Conservation (phyloP, 495 filamentous ascomycete species). For the Aspergillus sclerotioniger region DNA sequence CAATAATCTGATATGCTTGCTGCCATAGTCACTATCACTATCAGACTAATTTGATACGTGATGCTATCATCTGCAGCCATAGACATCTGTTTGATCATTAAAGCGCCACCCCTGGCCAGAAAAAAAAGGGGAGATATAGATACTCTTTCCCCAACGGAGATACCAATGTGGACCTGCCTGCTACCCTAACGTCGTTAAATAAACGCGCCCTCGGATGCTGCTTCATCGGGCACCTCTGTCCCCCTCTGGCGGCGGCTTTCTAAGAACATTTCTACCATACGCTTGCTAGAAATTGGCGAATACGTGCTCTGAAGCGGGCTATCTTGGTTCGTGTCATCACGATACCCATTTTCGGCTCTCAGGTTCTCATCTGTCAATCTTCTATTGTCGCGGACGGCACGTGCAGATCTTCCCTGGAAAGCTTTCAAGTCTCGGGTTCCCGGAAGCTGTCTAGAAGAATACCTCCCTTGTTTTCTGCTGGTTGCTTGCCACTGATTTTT, state of each 20-base stretch:
- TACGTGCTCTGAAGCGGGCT: constrained; percentile 23
- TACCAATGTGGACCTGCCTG: neutral
- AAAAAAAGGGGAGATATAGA: neutral
- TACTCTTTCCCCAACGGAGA: neutral
- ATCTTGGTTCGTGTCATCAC: constrained; percentile 22
- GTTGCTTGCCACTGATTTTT: constrained; percentile 24
- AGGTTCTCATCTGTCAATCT: constrained; percentile 35
- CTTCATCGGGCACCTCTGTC: constrained; percentile 19
- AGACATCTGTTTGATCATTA: no score
- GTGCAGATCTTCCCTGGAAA: constrained; percentile 32
- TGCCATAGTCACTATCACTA: no score
- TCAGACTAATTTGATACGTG: no score
- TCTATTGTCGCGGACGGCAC: constrained; percentile 22
- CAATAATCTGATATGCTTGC: no score
- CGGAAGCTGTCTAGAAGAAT: constrained; percentile 34
- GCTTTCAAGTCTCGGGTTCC: constrained; percentile 23
- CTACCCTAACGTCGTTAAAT: constrained; percentile 16
- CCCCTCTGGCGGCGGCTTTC: constrained; percentile 51
- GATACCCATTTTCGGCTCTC: constrained; percentile 23
- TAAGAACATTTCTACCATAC: constrained; percentile 61
- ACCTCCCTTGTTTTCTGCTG: constrained; percentile 35
- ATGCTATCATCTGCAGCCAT: no score
- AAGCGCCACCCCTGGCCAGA: neutral
- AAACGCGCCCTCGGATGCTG: constrained; percentile 26
- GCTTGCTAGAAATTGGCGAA: constrained; percentile 47